Conservation (phyloP, 2,329 filamentous ascomycete genomes). For the Aspergillus fijiensis region DNA sequence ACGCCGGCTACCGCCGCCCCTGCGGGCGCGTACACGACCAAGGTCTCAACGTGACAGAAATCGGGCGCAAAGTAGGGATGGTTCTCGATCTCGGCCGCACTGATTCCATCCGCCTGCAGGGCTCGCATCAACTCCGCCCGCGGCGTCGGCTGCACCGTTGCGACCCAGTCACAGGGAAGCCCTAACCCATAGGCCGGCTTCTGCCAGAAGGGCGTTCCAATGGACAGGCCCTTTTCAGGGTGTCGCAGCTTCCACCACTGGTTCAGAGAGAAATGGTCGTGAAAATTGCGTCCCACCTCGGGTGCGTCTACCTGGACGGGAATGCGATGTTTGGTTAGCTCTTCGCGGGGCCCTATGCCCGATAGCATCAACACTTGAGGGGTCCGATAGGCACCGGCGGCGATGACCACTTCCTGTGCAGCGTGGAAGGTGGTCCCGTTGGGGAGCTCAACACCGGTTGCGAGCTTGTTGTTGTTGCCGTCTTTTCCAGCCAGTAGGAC, state of each 20-base stretch:
- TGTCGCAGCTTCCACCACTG: slow-evolving; percentile 20
- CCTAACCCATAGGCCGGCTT: slow-evolving; percentile 16
- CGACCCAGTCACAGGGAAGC: slow-evolving; percentile 18
- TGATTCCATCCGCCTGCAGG: not conserved
- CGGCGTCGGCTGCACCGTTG: not conserved
- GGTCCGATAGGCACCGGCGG: slow-evolving; percentile 44
- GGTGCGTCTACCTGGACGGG: slow-evolving; percentile 14
- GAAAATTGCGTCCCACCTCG: slow-evolving; percentile 13
- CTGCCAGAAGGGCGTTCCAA: slow-evolving; percentile 14
- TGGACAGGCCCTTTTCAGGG: slow-evolving; percentile 17
- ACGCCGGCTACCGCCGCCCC: slow-evolving; percentile 4
- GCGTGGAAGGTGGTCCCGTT: slow-evolving; percentile 17
- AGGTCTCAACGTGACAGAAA: slow-evolving; percentile 12
- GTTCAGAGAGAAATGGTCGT: slow-evolving; percentile 11
- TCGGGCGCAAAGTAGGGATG: no score
- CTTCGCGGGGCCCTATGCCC: slow-evolving; percentile 27
- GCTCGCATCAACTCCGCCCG: not conserved
- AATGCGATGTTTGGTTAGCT: slow-evolving; percentile 31
- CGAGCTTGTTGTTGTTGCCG: not conserved
- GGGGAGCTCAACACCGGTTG: slow-evolving; percentile 2
- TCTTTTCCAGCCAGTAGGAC: not conserved
- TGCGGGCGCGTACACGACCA: slow-evolving; percentile 27
- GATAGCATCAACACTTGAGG: slow-evolving; percentile 41
- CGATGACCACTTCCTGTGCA: slow-evolving; percentile 45
- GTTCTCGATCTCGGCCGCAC: no score